These are phyloP conservation scores for Metroxylon sagu DNA, from an alignment of 176 grass and related monocot species.

Conservation along the genomic window DNA sequence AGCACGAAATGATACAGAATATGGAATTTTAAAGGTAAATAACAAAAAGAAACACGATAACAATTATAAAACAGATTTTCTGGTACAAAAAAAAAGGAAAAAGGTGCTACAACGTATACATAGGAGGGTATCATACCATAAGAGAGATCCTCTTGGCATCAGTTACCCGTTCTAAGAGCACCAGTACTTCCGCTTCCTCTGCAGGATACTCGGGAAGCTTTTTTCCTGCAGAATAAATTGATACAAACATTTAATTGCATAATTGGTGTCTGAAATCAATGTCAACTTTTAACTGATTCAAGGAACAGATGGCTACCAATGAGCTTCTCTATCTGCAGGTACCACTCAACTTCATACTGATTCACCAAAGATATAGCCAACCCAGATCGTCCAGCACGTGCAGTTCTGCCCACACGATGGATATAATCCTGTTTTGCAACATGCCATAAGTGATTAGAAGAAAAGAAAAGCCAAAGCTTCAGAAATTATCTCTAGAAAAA, in stretches of 20 bases:
- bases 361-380: slow-evolving; percentile 82
- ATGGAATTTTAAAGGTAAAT: too few relatives aligned
- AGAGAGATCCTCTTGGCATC: slow-evolving; percentile 65
- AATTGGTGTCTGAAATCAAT: neutral
- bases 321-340: slow-evolving; percentile 56
- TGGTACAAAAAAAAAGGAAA: neutral
- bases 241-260: neutral
- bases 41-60: neutral
- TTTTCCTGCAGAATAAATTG: slow-evolving; percentile 29
- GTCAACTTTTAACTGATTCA: neutral
- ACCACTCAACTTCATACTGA: slow-evolving; percentile 82
- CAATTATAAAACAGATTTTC: neutral
- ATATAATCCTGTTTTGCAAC: slow-evolving; percentile 72
- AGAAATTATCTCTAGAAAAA: too few relatives aligned
- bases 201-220: slow-evolving; percentile 38
- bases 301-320: slow-evolving; percentile 35
- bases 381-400: slow-evolving; percentile 78
- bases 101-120: neutral
- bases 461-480: neutral
- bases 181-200: slow-evolving; percentile 42
- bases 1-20: neutral
- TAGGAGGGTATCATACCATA: slow-evolving; percentile 31
- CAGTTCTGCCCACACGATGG: slow-evolving; percentile 93
- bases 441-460: neutral
- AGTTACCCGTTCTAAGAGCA: slow-evolving; percentile 43